A percentile compares a stretch with the other conserved stretches of the same genome.
These are phyloP conservation scores for Trichoderma gamsii DNA, from an alignment of 495 filamentous ascomycete genomes.

Conservation along the genomic window DNA sequence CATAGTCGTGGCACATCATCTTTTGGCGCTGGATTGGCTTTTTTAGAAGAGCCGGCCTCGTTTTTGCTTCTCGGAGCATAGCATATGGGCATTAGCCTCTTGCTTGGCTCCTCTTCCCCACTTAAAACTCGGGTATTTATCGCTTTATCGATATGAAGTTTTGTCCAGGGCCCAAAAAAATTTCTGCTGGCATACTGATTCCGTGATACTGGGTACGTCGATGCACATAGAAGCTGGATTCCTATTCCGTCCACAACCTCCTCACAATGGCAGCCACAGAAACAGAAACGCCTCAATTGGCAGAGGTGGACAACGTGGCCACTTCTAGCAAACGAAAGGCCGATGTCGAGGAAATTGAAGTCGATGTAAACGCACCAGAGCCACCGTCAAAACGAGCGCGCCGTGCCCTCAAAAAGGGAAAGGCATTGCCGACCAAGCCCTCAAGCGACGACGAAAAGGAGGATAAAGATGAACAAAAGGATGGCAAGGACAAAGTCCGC, in stretches of 20 bases:
- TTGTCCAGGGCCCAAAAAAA: neutral
- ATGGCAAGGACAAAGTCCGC: constrained; percentile 45
- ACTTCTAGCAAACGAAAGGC: constrained; percentile 66
- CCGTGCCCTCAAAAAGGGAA: constrained; percentile 73
- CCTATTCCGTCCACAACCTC: neutral
- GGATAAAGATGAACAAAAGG: constrained; percentile 27
- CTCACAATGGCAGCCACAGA: constrained; percentile 5
- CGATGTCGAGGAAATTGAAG: constrained; percentile 68
- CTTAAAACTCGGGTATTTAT: constrained; percentile 1
- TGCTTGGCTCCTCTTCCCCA: neutral
- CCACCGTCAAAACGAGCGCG: constrained; percentile 89
- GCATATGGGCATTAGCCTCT: neutral
- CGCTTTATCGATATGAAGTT: neutral
- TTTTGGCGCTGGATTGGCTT: neutral
- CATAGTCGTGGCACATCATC: neutral
- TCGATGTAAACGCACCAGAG: constrained; percentile 80
- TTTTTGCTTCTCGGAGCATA: neutral
- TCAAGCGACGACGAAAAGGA: constrained; percentile 35
- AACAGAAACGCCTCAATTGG: constrained; percentile 15
- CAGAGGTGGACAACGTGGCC: constrained; percentile 20
- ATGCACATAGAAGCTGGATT: neutral
- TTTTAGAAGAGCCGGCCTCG: too few relatives aligned
- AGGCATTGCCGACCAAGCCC: constrained; percentile 39
- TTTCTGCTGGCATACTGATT: neutral
- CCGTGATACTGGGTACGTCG: neutral